Evolutionary conservation across 2,329 filamentous ascomycete genomes (phyloP).

Genomic region (Claviceps africana): DNA sequence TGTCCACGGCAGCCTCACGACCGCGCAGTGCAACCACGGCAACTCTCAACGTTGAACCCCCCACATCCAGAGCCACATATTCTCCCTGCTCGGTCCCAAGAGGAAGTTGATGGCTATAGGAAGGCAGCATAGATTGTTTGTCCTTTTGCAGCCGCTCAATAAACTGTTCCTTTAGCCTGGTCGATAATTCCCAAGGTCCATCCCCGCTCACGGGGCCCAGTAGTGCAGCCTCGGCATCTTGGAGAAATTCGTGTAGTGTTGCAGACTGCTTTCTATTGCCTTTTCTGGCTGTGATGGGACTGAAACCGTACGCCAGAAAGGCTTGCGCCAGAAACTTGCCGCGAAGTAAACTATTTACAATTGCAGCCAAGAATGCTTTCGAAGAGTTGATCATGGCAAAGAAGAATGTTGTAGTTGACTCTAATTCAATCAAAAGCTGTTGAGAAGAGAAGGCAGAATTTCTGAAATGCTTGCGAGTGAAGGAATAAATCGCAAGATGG

Average conservation of each 20-base stretch:
- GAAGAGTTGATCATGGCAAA: constrained; percentile 44
- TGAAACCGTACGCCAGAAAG: constrained; percentile 40
- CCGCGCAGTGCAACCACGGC: constrained; percentile 47
- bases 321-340: constrained; percentile 47
- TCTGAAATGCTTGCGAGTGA: background rate
- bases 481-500: background rate
- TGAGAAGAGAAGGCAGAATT: background rate
- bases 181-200: constrained; percentile 31
- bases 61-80: constrained; percentile 53
- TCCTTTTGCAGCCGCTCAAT: constrained; percentile 36
- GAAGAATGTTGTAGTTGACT: constrained; percentile 39
- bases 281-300: constrained; percentile 23
- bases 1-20: constrained; percentile 20
- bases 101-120: constrained; percentile 50
- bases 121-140: constrained; percentile 48
- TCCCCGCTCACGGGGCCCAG: constrained; percentile 32
- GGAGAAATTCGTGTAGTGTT: constrained; percentile 37
- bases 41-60: constrained; percentile 52
- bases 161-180: constrained; percentile 40
- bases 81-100: constrained; percentile 44
- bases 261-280: constrained; percentile 12
- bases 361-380: constrained; percentile 38
- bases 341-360: constrained; percentile 42
- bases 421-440: constrained; percentile 9
- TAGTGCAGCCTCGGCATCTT: constrained; percentile 39